phyloP scores from a whole-genome alignment of 2,329 filamentous ascomycete genomes.

The Hirsutella rhossiliensis region DNA sequence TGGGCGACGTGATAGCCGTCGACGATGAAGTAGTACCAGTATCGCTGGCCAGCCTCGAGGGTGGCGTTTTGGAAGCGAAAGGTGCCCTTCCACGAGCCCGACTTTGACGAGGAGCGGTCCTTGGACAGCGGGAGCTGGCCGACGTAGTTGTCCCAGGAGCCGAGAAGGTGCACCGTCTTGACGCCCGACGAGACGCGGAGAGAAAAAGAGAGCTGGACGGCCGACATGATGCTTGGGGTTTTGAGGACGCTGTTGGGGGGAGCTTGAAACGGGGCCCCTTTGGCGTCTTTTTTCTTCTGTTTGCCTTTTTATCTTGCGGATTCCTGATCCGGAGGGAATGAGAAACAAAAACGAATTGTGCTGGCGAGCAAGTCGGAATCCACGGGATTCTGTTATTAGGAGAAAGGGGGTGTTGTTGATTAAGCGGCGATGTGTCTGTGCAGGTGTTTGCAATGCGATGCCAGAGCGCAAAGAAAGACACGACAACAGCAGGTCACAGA shows the following conservation, averaged over 20 bases:
- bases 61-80: constrained; percentile 89
- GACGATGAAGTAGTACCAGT: constrained; percentile 99
- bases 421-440: neutral
- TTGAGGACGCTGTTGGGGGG: too few relatives aligned
- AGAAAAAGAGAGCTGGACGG: constrained; percentile 88
- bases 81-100: constrained; percentile 87
- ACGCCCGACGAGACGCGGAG: constrained; percentile 92
- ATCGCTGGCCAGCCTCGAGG: constrained; percentile 78
- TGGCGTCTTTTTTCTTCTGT: too few relatives aligned
- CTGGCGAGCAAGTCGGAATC: constrained; percentile 43
- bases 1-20: constrained; percentile 97
- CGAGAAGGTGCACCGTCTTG: constrained; percentile 95
- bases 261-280: too few relatives aligned
- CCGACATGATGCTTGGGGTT: constrained; percentile 53
- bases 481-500: too few relatives aligned
- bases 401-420: too few relatives aligned
- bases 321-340: too few relatives aligned
- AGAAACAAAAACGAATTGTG: neutral
- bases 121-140: constrained; percentile 91
- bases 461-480: constrained; percentile 30
- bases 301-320: too few relatives aligned
- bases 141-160: constrained; percentile 96
- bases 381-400: constrained; percentile 35
- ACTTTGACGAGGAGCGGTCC: constrained; percentile 71
- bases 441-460: neutral